Evolutionary conservation across 2,329 filamentous ascomycete species (phyloP).

Genomic region (Phialophora macrospora): DNA sequence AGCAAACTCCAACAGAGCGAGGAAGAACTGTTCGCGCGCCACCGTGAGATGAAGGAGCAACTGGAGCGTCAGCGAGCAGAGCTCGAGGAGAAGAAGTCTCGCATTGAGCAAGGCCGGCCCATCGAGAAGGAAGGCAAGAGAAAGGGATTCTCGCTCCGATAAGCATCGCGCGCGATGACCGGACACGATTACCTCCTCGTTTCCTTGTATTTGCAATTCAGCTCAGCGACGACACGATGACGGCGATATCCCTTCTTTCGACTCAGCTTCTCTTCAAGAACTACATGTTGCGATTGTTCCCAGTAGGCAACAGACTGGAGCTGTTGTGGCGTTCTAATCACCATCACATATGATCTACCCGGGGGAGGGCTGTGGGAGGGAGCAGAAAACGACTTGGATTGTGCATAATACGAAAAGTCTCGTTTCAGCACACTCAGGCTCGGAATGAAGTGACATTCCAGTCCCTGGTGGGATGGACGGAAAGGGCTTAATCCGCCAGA

Average conservation of each 20-base stretch:
- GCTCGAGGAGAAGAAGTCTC: conserved; percentile 96
- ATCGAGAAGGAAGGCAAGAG: conserved; percentile 98
- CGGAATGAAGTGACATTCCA: conserved; percentile 8
- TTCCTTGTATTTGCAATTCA: conserved; percentile 39
- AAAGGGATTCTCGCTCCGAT: conserved; percentile 99
- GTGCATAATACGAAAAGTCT: conserved; percentile 34
- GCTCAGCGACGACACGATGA: conserved; percentile 43
- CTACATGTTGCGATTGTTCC: conserved; percentile 26
- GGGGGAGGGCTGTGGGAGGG: conserved; percentile 12
- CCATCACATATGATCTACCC: conserved; percentile 28
- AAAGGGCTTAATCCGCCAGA: conserved; percentile 13
- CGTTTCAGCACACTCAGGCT: conserved; percentile 19
- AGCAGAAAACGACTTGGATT: conserved; percentile 34
- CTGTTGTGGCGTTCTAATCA: conserved; percentile 37
- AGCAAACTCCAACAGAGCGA: conserved; percentile 99
- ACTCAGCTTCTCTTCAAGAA: conserved; percentile 28
- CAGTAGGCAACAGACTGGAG: conserved; percentile 37
- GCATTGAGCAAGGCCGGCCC: conserved; percentile 92
- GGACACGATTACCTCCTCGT: conserved; percentile 31
- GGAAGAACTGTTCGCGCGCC: conserved; percentile 95
- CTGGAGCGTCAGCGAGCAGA: conserved; percentile 92
- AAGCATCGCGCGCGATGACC: conserved; percentile 49
- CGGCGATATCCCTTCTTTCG: conserved; percentile 31
- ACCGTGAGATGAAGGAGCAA: conserved; percentile 99
- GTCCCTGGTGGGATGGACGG: conserved; percentile 12